Conservation (phyloP, 768 basidiomycete species). For the Suillus subluteus region DNA sequence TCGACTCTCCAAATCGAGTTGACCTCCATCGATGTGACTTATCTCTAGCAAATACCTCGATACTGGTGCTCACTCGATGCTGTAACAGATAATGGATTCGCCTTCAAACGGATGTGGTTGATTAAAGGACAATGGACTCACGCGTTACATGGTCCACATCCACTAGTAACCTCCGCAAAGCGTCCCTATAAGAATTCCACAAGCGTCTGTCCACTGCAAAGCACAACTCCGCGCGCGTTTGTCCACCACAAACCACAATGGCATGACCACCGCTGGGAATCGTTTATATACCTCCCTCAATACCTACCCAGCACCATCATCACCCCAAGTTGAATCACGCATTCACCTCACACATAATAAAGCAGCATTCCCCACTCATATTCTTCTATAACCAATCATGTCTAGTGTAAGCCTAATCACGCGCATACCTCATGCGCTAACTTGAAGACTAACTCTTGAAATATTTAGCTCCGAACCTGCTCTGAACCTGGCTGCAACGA, state of each 20-base stretch:
- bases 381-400: background rate
- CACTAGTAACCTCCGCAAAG: background rate
- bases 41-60: background rate
- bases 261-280: background rate
- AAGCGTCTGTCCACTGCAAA: background rate
- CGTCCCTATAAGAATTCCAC: background rate
- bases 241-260: background rate
- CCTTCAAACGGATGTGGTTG: background rate
- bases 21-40: background rate
- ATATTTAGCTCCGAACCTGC: conserved; percentile 20
- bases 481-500: conserved; percentile 13
- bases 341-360: background rate
- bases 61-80: background rate
- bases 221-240: background rate
- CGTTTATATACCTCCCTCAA: background rate
- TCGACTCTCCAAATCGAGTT: background rate
- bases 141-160: background rate
- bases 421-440: background rate
- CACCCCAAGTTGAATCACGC: background rate
- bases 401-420: background rate
- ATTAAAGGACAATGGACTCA: background rate
- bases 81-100: background rate
- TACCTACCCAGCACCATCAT: background rate
- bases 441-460: background rate
- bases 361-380: background rate